These are phyloP conservation scores for Cutaneotrichosporon mucoides DNA, from an alignment of 1,284 basidiomycete genomes.

Conservation along the genomic window DNA sequence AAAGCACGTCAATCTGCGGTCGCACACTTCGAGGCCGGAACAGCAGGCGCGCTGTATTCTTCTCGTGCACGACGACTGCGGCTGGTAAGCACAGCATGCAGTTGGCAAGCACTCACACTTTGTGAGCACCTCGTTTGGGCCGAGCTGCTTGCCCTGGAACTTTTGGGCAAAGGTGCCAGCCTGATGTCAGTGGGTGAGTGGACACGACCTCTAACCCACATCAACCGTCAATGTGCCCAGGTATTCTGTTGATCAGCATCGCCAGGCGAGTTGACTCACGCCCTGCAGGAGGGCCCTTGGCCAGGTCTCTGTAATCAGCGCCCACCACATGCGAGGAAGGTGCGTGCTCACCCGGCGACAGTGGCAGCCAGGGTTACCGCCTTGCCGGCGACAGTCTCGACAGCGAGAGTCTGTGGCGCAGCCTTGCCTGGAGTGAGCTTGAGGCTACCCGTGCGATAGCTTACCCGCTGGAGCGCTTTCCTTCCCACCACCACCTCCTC, in stretches of 20 bases:
- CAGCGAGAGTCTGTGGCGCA: not conserved
- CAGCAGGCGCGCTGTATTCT: constrained; percentile 33
- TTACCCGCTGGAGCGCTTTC: not conserved
- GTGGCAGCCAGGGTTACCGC: not conserved
- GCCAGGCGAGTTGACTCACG: not conserved
- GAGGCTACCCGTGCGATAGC: not conserved
- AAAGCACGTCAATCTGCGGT: constrained; percentile 38
- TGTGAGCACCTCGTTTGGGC: constrained; percentile 37
- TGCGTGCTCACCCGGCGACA: constrained; percentile 24
- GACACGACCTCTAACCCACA: constrained; percentile 14
- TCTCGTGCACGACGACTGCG: constrained; percentile 29
- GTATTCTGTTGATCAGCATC: constrained; percentile 25
- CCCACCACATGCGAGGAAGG: not conserved
- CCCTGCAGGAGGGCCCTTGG: constrained; percentile 24
- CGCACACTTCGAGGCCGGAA: constrained; percentile 40
- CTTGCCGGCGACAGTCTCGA: not conserved
- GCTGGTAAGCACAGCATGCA: too few species aligned
- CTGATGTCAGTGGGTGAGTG: constrained; percentile 14
- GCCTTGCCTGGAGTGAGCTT: not conserved
- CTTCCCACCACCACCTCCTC: not conserved
- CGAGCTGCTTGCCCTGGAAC: constrained; percentile 37
- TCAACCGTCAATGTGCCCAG: constrained; percentile 38
- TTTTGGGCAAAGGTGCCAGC: constrained; percentile 31
- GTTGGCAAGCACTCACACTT: constrained; percentile 37
- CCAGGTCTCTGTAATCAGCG: constrained; percentile 25